phyloP scores from a whole-genome alignment of 2,329 filamentous ascomycete species.

The Nothophaeocryptopus gaeumannii region DNA sequence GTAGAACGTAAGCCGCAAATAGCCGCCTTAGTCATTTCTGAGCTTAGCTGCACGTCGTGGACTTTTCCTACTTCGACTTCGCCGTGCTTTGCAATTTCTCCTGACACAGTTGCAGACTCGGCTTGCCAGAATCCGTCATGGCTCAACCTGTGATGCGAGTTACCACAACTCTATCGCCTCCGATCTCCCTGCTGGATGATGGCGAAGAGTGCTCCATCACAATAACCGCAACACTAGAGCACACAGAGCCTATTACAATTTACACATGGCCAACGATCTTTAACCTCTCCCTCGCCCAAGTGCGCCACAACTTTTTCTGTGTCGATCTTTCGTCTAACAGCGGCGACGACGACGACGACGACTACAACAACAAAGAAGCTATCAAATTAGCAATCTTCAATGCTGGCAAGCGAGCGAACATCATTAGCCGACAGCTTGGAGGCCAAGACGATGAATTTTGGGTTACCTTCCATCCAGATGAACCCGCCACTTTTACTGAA shows the following conservation, averaged over 20 bases:
- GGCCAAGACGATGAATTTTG: neutral
- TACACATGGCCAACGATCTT: constrained; percentile 15
- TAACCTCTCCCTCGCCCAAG: constrained; percentile 13
- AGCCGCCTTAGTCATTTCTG: too few species aligned
- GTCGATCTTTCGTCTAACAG: constrained; percentile 7
- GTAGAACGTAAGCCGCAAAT: too few species aligned
- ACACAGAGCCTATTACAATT: constrained; percentile 19
- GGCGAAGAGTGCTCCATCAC: constrained; percentile 40
- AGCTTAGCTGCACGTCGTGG: too few species aligned
- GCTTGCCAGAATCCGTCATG: too few species aligned
- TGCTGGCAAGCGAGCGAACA: neutral
- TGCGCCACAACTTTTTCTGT: constrained; percentile 15
- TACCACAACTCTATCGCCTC: too few species aligned
- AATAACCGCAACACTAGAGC: neutral
- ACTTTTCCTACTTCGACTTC: too few species aligned
- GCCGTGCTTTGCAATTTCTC: too few species aligned
- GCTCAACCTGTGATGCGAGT: too few species aligned
- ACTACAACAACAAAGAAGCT: neutral
- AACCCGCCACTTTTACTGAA: neutral
- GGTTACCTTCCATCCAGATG: neutral
- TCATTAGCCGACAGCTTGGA: neutral
- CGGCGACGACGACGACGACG: too few species aligned
- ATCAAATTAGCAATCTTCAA: neutral
- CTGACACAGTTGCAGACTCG: too few species aligned
- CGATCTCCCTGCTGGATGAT: too few species aligned